A percentile compares a stretch with the other conserved stretches of the same genome.
phyloP scores from a whole-genome alignment of 768 basidiomycete species.

The Phaffia australis region DNA sequence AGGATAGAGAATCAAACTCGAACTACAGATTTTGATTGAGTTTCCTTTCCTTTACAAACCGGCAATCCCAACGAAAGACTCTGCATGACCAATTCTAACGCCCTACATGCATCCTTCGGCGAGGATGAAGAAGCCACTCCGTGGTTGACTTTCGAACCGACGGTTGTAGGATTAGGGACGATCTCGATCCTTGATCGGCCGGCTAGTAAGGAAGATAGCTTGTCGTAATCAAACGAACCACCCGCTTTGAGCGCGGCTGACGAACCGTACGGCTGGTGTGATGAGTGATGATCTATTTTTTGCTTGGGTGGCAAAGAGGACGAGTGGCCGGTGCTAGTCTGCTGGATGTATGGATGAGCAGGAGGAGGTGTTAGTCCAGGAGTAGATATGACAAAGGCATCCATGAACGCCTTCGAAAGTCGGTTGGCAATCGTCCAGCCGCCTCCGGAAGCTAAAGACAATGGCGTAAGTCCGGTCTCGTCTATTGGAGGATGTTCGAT shows the following conservation, averaged over 20 bases:
- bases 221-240: conserved; percentile 58
- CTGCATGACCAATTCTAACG: neutral
- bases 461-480: neutral
- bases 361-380: conserved; percentile 31
- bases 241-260: too few species aligned
- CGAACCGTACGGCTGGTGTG: conserved; percentile 45
- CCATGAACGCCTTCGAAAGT: conserved; percentile 72
- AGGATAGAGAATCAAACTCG: neutral
- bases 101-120: neutral
- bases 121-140: neutral
- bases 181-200: conserved; percentile 14
- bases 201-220: conserved; percentile 36
- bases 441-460: neutral
- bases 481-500: conserved; percentile 25
- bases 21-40: neutral
- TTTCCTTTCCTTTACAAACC: neutral
- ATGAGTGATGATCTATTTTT: conserved; percentile 47
- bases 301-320: neutral
- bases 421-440: conserved; percentile 59
- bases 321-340: conserved; percentile 45
- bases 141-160: neutral
- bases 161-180: conserved; percentile 9
- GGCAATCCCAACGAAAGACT: neutral
- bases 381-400: conserved; percentile 57
- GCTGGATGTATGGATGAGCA: conserved; percentile 27